Percentiles rank a stretch among this genome's conserved stretches.
These are phyloP conservation scores for Trichoderma arundinaceum DNA, from an alignment of 2,329 filamentous ascomycete genomes.

Conservation along the genomic window DNA sequence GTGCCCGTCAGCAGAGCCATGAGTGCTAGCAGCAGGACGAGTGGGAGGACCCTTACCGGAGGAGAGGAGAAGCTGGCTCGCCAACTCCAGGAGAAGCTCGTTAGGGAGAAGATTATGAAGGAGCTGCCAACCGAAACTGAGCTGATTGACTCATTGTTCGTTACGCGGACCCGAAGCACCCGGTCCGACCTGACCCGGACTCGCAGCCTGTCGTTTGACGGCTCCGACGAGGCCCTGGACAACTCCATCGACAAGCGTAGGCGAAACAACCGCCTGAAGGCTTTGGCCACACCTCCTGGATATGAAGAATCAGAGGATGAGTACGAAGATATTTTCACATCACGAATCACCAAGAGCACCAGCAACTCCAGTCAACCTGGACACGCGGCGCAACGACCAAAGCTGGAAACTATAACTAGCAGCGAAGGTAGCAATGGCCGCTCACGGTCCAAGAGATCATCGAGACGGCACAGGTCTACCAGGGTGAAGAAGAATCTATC, in stretches of 20 bases:
- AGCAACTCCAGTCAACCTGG: constrained; percentile 40
- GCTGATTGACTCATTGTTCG: constrained; percentile 52
- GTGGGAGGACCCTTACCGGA: constrained; percentile 49
- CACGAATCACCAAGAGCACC: constrained; percentile 38
- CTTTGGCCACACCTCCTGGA: constrained; percentile 41
- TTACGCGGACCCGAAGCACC: constrained; percentile 40
- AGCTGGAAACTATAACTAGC: constrained; percentile 55
- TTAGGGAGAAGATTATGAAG: constrained; percentile 54
- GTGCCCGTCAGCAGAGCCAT: constrained; percentile 69
- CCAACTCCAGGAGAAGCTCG: constrained; percentile 52
- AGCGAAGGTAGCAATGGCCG: constrained; percentile 43
- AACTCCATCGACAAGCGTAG: constrained; percentile 40
- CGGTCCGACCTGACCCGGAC: constrained; percentile 44
- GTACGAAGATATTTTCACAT: constrained; percentile 39
- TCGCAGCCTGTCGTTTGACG: constrained; percentile 49
- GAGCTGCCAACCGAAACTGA: constrained; percentile 52
- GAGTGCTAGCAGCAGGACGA: constrained; percentile 61
- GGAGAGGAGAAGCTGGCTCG: constrained; percentile 53
- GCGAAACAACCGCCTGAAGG: constrained; percentile 38
- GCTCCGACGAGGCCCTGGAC: constrained; percentile 45
- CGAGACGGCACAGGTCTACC: constrained; percentile 41
- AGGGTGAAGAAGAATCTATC: constrained; percentile 41
- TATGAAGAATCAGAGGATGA: constrained; percentile 46
- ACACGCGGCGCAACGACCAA: constrained; percentile 50
- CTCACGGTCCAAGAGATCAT: constrained; percentile 40